Percentiles rank a stretch among this genome's conserved stretches.
These are phyloP conservation scores for Przewalskia tangutica DNA, from an alignment of 257 asterid genomes.

Conservation along the genomic window DNA sequence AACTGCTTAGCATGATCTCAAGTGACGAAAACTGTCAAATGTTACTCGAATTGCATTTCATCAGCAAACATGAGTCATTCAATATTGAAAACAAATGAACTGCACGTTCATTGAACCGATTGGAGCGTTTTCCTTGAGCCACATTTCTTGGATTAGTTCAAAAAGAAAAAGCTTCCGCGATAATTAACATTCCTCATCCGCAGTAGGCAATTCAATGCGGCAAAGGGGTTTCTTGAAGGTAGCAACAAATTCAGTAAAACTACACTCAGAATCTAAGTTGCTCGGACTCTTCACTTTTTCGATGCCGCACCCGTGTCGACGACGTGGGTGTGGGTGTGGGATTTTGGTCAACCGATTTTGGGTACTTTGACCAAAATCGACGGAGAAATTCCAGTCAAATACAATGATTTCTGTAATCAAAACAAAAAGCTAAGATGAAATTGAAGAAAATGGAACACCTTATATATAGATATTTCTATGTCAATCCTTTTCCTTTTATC, in stretches of 20 bases:
- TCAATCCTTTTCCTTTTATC: too few species aligned
- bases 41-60: not conserved
- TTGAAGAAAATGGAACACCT: too few species aligned
- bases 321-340: too few species aligned
- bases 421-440: too few species aligned
- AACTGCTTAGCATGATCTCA: not conserved
- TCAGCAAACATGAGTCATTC: not conserved
- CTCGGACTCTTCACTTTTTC: too few species aligned
- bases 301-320: too few species aligned
- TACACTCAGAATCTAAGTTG: not conserved
- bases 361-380: too few species aligned
- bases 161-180: not conserved
- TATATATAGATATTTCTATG: too few species aligned
- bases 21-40: not conserved
- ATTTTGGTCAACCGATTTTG: too few species aligned
- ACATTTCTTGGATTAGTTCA: not conserved
- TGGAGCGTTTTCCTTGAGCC: not conserved
- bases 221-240: not conserved
- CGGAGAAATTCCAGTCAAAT: too few species aligned
- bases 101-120: not conserved
- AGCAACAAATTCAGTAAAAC: not conserved
- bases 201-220: not conserved
- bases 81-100: not conserved
- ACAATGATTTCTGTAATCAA: too few species aligned
- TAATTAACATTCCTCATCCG: not conserved